Base-by-base conservation (phyloP, 345 rosid genomes). In the Sonneratia caseolaris region DNA sequence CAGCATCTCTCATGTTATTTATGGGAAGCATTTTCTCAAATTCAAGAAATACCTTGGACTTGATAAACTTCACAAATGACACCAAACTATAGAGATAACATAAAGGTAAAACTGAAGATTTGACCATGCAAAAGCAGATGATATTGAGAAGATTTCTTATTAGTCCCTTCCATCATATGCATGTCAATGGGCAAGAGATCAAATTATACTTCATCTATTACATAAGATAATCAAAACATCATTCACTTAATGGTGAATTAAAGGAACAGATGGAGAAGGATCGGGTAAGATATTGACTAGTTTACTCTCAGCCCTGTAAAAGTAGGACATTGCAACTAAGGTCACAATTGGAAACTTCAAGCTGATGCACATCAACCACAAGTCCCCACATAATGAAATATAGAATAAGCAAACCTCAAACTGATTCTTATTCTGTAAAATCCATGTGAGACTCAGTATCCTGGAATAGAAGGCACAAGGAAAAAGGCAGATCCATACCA, bases 401-500 rank as follows among this genome's bases (percentile, higher is more conserved):
- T 10, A 8, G 21, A 0, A 62, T 32, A 10, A n/a, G 66, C 37
- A 62, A 12, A 27, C 38, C 10, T 10, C 38, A 11, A 27, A 13
- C 66, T 62, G 66, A 9, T 62, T 62, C 5, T 4, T 15, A 35
- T 2, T 62, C 7, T 11, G 38, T 27, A 27, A 62, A 62, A 35
- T 62, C 37, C 66, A 62, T 62, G 14, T 22, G 7, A 22, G 35
- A 21, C 24, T 35, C 66, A 35, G 6, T 24, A 2, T 66, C 18
- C 11, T 16, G 35, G 16, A 45, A 37, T n/a, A 67, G 16, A 68
- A 6, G 19, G 49, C 70, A 68, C 16, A 27, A 68, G 45, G 36
- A 62, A 71, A 72, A 18, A 43, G 27, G 12, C 38, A 64, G 21
- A 74, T 67, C 51, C 83, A 67, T 90, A 94, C 98, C 98, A 94